Conservation (phyloP, 2,329 filamentous ascomycete genomes). For the Colletotrichum tamarilloi region DNA sequence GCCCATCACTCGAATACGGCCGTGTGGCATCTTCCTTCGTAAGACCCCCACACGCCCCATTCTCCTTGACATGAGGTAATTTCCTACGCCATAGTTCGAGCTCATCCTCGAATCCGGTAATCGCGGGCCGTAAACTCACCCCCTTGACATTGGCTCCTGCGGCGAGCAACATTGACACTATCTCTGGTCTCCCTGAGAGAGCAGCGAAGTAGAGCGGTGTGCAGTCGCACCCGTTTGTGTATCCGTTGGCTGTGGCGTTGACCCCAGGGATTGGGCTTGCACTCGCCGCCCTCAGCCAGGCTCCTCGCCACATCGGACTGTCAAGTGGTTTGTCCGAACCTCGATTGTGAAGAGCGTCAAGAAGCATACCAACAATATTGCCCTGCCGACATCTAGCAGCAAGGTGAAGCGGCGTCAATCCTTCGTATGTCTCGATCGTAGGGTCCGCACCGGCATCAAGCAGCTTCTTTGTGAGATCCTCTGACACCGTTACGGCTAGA, state of each 20-base stretch:
- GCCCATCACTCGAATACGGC: not conserved
- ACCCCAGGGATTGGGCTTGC: not conserved
- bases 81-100: not conserved
- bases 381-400: conserved; percentile 46
- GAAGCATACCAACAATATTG: conserved; percentile 47
- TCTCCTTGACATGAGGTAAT: not conserved
- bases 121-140: conserved; percentile 34
- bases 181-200: conserved; percentile 39
- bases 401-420: conserved; percentile 52
- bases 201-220: conserved; percentile 42
- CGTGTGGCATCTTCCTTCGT: not conserved
- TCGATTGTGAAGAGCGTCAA: conserved; percentile 10
- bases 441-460: conserved; percentile 51
- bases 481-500: conserved; percentile 37
- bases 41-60: not conserved
- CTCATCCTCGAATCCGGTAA: conserved; percentile 36
- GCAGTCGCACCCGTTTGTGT: not conserved
- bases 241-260: not conserved
- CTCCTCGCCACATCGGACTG: not conserved
- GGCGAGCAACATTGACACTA: conserved; percentile 41
- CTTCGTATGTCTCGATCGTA: conserved; percentile 42
- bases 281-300: not conserved
- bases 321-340: not conserved
- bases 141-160: conserved; percentile 38
- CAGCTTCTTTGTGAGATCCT: conserved; percentile 40